Percentiles rank a stretch among this genome's conserved stretches.
phyloP scores from a whole-genome alignment of 2,329 filamentous ascomycete genomes.

The Alternaria angustiovoidea region DNA sequence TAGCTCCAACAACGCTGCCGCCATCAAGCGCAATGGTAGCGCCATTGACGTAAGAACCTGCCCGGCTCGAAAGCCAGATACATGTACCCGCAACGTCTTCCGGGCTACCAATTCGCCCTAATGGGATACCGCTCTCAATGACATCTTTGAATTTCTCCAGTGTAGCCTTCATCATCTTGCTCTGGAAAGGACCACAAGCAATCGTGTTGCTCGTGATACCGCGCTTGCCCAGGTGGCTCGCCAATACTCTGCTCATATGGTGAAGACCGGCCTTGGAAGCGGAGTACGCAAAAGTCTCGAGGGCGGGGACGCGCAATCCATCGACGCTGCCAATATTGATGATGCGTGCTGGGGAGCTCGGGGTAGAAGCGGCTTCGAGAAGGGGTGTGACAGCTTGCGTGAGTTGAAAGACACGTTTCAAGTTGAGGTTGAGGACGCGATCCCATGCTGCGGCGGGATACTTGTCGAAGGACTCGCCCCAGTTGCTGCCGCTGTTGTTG shows the following conservation, averaged over 20 bases:
- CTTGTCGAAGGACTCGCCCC: conserved; percentile 67
- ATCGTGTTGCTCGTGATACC: conserved; percentile 73
- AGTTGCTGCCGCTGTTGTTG: conserved; percentile 72
- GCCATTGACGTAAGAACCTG: conserved; percentile 61
- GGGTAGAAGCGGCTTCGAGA: conserved; percentile 61
- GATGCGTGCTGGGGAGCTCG: conserved; percentile 62
- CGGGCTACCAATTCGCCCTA: conserved; percentile 71
- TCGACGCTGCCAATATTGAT: conserved; percentile 73
- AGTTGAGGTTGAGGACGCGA: conserved; percentile 66
- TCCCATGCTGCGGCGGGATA: conserved; percentile 64
- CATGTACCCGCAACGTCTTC: conserved; percentile 76
- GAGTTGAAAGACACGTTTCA: conserved; percentile 72
- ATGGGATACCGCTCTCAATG: conserved; percentile 68
- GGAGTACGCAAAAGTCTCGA: conserved; percentile 68
- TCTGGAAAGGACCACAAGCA: conserved; percentile 75
- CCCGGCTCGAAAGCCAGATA: conserved; percentile 72
- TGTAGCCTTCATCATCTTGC: conserved; percentile 78
- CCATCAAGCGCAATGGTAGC: conserved; percentile 55
- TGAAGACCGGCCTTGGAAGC: conserved; percentile 70
- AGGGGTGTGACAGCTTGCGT: conserved; percentile 70
- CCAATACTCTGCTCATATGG: conserved; percentile 71
- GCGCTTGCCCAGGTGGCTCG: conserved; percentile 66
- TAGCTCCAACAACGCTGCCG: conserved; percentile 48
- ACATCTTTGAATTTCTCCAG: conserved; percentile 64
- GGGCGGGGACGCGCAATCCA: conserved; percentile 65